Evolutionary conservation across 441 rosid species (phyloP).

Genomic region (Pelargonium myrrhifolium): DNA sequence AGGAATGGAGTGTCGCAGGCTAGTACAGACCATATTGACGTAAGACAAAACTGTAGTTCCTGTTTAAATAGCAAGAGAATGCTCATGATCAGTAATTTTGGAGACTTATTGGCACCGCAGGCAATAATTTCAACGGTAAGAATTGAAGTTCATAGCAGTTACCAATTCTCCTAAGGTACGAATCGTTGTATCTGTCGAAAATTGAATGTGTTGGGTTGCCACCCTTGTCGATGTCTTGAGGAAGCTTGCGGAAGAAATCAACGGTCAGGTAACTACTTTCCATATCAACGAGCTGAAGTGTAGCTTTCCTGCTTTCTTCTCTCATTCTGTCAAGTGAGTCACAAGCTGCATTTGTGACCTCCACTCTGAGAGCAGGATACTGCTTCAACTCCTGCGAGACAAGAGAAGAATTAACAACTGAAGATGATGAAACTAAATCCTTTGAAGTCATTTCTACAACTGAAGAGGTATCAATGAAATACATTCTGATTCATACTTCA

Average conservation of each 20-base stretch:
- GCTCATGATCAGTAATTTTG: neutral
- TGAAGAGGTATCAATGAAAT: too few species aligned
- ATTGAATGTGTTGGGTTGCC: slow-evolving; percentile 46
- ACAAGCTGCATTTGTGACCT: slow-evolving; percentile 84
- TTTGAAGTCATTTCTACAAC: too few species aligned
- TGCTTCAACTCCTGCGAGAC: slow-evolving; percentile 72
- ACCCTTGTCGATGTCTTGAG: slow-evolving; percentile 61
- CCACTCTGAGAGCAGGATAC: slow-evolving; percentile 74
- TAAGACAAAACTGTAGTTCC: slow-evolving; percentile 86
- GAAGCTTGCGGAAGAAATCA: slow-evolving; percentile 93
- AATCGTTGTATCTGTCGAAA: slow-evolving; percentile 6
- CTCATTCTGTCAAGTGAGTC: slow-evolving; percentile 91
- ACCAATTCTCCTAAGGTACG: slow-evolving; percentile 64
- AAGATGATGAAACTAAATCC: neutral
- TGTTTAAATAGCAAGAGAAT: slow-evolving; percentile 14
- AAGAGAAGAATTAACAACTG: slow-evolving; percentile 7
- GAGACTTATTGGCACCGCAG: too few species aligned
- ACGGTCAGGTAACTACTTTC: slow-evolving; percentile 93
- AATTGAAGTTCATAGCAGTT: neutral
- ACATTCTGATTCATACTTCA: too few species aligned
- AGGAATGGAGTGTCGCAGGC: slow-evolving; percentile 53
- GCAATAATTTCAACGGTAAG: too few species aligned
- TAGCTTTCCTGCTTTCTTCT: slow-evolving; percentile 84
- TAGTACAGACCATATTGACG: slow-evolving; percentile 54
- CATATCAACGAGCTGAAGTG: slow-evolving; percentile 87